Percentiles rank a stretch among this genome's conserved stretches.
Conservation (phyloP, 2,329 filamentous ascomycete species). For the Sporothrix dimorphospora region DNA sequence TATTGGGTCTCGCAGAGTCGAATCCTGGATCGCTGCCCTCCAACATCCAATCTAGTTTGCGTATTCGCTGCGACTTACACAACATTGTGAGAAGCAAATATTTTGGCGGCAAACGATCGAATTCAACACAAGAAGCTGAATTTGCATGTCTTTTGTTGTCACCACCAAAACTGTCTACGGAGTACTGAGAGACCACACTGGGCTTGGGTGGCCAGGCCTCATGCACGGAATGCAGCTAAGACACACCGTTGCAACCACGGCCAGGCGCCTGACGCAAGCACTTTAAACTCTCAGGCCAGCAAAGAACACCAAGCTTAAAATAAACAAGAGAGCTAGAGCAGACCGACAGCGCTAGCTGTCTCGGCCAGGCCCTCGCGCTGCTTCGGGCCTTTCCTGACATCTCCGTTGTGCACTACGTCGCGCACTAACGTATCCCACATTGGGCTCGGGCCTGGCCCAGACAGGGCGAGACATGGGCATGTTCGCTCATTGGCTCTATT, state of each 20-base stretch:
- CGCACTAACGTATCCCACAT: constrained; percentile 7
- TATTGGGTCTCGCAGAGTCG: neutral
- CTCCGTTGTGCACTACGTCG: constrained; percentile 15
- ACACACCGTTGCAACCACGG: constrained; percentile 8
- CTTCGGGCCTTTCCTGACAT: constrained; percentile 26
- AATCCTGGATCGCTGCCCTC: neutral
- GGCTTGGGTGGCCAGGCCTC: neutral
- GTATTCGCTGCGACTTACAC: neutral
- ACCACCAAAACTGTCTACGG: neutral
- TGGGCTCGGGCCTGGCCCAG: neutral
- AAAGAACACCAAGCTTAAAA: neutral
- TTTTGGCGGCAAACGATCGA: neutral
- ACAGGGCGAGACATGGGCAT: constrained; percentile 5
- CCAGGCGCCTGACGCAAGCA: constrained; percentile 13
- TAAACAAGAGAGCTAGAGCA: constrained; percentile 1
- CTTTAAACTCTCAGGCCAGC: constrained; percentile 10
- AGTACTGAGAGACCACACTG: neutral
- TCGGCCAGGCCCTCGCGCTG: constrained; percentile 14
- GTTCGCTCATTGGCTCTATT: neutral
- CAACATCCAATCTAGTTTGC: neutral
- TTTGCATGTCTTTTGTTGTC: neutral
- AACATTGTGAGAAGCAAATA: neutral
- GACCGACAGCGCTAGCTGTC: neutral
- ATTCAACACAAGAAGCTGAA: neutral
- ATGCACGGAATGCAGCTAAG: constrained; percentile 10